Base-by-base conservation (phyloP, 305 asterid species). In the Fraxinus dipetala region DNA sequence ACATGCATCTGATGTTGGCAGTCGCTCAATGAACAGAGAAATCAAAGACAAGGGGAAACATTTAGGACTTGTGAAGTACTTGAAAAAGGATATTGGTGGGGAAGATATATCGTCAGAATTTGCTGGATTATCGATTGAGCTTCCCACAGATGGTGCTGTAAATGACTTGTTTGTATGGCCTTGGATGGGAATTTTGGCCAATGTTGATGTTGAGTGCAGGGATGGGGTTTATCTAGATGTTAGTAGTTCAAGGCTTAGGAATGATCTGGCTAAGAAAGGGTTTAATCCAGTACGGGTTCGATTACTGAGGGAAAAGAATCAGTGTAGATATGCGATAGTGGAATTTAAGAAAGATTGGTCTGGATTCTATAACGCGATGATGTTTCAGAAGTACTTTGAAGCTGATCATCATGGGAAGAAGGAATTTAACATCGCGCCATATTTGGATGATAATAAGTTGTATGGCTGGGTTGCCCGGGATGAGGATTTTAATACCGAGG, bases 321-420 rank as follows among this genome's bases (percentile, higher is more conserved):
- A 14, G 75, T 85, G 89, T 83, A 83, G 88, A 72, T 89, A 81
- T 48, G 97, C 95, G 1, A 89, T 91, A 48, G 97, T 93, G 87
- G 98, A 93, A 79, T 96, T 96, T 76, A 87, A 88, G 84, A 91
- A 87, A 81, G 94, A 90, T 76, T 96, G 98, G 98, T 88, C 90
- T 80, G 99, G 99, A 31, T 96, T 93, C 84, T 85, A 90, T 24
- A 87, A 84, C 31, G 97, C 93, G 4, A 80, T 96, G 83, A 89
- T 88, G 88, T 93, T 93, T 88, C 98, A 94, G 92, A 96, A 92
- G 89, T 93, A 89, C 40, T 92, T 89, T 26, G 97, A 92, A 88
- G 90, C 86, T 24, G 85, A 84, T 72, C 87, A 82, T 85, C 97
- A 81, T 75, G 99, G 98, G 69, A 94, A 91, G 94, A 90, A 87